Percentiles rank a stretch among this genome's conserved stretches.
These are phyloP conservation scores for Hydnomerulius pinastri DNA, from an alignment of 768 basidiomycete genomes.

Conservation along the genomic window DNA sequence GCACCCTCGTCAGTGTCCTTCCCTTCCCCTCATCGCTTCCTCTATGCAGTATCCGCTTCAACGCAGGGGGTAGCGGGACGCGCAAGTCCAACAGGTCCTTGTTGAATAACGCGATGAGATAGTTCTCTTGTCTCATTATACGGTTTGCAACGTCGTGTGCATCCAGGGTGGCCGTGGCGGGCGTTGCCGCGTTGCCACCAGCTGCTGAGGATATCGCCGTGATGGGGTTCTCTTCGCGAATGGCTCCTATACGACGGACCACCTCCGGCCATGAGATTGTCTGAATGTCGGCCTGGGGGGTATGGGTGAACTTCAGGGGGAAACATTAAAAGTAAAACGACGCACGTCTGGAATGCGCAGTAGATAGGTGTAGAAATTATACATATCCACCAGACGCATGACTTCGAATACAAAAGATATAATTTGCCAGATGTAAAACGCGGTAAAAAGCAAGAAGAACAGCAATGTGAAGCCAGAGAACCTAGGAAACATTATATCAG, in stretches of 20 bases:
- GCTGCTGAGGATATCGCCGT: conserved; percentile 77
- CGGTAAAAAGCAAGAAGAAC: conserved; percentile 83
- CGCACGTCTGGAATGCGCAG: conserved; percentile 92
- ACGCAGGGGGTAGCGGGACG: conserved; percentile 68
- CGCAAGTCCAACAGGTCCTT: conserved; percentile 91
- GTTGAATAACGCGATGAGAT: conserved; percentile 96
- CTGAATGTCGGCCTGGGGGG: conserved; percentile 87
- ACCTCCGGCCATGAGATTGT: conserved; percentile 97
- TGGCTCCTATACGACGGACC: conserved; percentile 84
- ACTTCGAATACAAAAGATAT: conserved; percentile 75
- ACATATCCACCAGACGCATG: conserved; percentile 87
- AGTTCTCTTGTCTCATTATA: conserved; percentile 98
- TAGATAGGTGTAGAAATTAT: conserved; percentile 92
- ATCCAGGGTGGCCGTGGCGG: conserved; percentile 84
- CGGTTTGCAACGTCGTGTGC: conserved; percentile 98
- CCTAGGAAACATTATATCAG: conserved; percentile 40
- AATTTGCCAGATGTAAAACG: conserved; percentile 89
- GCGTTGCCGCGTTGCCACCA: conserved; percentile 53
- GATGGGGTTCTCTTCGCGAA: conserved; percentile 91
- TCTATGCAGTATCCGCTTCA: conserved; percentile 52
- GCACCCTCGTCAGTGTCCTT: conserved; percentile 78
- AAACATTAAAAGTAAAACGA: neutral
- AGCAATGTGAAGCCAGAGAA: conserved; percentile 83
- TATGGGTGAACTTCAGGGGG: conserved; percentile 13
- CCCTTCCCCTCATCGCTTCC: conserved; percentile 61